These are phyloP conservation scores for Beta lomatogona DNA, from an alignment of 179 eudicot species.

Conservation along the genomic window DNA sequence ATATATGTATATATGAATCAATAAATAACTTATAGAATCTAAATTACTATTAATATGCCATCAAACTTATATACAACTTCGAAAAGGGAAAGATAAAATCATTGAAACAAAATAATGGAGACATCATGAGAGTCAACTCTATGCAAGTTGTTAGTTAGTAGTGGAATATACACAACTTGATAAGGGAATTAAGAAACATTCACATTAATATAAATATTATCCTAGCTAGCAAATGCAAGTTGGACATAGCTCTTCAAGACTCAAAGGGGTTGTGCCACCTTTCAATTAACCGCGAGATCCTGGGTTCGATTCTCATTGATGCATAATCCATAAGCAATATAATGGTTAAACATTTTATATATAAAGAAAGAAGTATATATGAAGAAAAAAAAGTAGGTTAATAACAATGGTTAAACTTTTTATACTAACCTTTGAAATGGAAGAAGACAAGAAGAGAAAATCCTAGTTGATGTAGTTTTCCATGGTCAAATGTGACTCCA, in stretches of 20 bases:
- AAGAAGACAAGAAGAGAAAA: not conserved
- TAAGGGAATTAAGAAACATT: constrained; percentile 7
- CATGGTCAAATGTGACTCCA: not conserved
- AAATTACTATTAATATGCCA: not conserved
- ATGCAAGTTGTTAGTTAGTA: constrained; percentile 8
- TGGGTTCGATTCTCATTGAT: not conserved
- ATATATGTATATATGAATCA: not conserved
- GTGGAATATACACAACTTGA: constrained; percentile 17
- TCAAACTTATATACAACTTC: not conserved
- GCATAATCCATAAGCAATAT: not conserved
- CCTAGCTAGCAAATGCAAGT: not conserved
- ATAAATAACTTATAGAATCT: not conserved
- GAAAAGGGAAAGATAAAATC: constrained; percentile 3
- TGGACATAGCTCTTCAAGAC: constrained; percentile 12
- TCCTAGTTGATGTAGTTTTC: not conserved
- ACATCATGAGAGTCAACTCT: constrained; percentile 16
- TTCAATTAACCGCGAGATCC: not conserved
- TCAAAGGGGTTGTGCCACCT: constrained; percentile 10
- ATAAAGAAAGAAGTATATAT: not conserved
- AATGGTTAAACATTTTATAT: too few relatives aligned
- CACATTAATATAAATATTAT: not conserved
- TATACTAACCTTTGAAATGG: not conserved
- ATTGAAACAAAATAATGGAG: not conserved
- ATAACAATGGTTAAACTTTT: not conserved
- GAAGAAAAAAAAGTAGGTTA: not conserved